phyloP scores from a whole-genome alignment of 2,329 filamentous ascomycete genomes.

The Scorias spongiosa region DNA sequence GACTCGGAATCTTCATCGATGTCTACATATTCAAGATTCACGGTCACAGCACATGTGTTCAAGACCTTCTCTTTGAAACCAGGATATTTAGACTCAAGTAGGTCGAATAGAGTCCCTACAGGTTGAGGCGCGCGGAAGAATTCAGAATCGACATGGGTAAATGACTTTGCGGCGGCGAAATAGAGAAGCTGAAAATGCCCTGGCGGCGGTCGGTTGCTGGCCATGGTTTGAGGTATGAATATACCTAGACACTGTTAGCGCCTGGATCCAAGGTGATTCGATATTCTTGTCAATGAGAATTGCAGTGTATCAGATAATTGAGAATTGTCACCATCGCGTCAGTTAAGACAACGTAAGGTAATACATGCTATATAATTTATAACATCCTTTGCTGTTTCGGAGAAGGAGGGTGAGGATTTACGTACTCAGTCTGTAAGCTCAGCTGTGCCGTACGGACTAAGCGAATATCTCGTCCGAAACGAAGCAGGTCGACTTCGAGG shows the following conservation, averaged over 20 bases:
- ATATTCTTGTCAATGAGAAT: background rate
- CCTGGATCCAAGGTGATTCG: background rate
- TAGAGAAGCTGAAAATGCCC: constrained; percentile 70
- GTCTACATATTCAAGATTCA: constrained; percentile 73
- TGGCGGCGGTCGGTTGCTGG: constrained; percentile 32
- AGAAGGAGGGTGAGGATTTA: too few relatives aligned
- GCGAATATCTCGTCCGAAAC: too few relatives aligned
- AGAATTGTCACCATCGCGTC: background rate
- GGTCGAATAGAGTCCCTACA: constrained; percentile 46
- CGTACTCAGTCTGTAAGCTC: too few relatives aligned
- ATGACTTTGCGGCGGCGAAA: constrained; percentile 61
- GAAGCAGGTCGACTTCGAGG: too few relatives aligned
- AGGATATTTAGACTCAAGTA: constrained; percentile 52
- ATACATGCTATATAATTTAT: constrained; percentile 31
- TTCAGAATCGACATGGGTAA: constrained; percentile 54
- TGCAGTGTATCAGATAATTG: background rate
- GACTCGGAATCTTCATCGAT: constrained; percentile 35
- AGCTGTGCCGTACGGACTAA: too few relatives aligned
- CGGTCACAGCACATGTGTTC: constrained; percentile 57
- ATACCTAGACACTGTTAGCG: background rate
- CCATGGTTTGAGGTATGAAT: constrained; percentile 16
- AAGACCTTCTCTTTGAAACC: constrained; percentile 57
- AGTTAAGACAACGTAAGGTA: constrained; percentile 17
- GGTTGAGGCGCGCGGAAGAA: constrained; percentile 49
- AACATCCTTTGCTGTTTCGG: constrained; percentile 16